Percentiles rank a stretch among this genome's conserved stretches.
These are phyloP conservation scores for Ophiostoma himal-ulmi DNA, from an alignment of 2,329 filamentous ascomycete genomes.

Conservation along the genomic window DNA sequence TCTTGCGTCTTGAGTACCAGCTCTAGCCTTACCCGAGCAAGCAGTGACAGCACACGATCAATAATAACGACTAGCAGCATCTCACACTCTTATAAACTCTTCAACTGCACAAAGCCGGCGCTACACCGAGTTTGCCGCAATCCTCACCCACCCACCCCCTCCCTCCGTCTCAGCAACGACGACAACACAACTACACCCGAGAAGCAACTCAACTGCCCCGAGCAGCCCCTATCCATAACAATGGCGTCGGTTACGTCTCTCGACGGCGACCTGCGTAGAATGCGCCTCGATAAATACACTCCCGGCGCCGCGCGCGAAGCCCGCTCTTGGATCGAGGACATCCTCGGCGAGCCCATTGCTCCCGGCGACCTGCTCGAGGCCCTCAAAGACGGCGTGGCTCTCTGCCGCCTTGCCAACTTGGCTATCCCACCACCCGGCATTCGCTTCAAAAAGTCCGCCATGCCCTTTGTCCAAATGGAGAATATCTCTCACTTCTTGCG, in stretches of 20 bases:
- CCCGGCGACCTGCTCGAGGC: constrained; percentile 73
- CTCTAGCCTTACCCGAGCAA: not conserved
- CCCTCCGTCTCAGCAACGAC: not conserved
- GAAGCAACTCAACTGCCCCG: not conserved
- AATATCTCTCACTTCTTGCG: constrained; percentile 95
- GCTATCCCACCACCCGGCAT: constrained; percentile 69
- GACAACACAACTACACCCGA: not conserved
- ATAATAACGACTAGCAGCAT: not conserved
- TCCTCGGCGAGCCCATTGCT: constrained; percentile 66
- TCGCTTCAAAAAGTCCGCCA: constrained; percentile 83
- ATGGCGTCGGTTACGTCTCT: constrained; percentile 80
- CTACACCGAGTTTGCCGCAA: not conserved
- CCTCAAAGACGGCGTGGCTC: constrained; percentile 81
- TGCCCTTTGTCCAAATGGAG: constrained; percentile 99
- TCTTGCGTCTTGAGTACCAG: not conserved
- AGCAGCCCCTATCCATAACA: not conserved
- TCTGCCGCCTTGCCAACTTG: constrained; percentile 88
- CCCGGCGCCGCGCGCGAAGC: constrained; percentile 83
- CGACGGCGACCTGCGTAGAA: constrained; percentile 88
- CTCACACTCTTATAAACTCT: not conserved
- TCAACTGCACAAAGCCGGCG: not conserved
- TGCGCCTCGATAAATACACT: constrained; percentile 91
- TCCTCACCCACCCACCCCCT: not conserved
- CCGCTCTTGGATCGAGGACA: constrained; percentile 76
- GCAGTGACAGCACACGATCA: not conserved